Percentiles rank a stretch among this genome's conserved stretches.
Evolutionary conservation across 495 filamentous ascomycete genomes (phyloP).

Genomic region (Annulohypoxylon stygium): DNA sequence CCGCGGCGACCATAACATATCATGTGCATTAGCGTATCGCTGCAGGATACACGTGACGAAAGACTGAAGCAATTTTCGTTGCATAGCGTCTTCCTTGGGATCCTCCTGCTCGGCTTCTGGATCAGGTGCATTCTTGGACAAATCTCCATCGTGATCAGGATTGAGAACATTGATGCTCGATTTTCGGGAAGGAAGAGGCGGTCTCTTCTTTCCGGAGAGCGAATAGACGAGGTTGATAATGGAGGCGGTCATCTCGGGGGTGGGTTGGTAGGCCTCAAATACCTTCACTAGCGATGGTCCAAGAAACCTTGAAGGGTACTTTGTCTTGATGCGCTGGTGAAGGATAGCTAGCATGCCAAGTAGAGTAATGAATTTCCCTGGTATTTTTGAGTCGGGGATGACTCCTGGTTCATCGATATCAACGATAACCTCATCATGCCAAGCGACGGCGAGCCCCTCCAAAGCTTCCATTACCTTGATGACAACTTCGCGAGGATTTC

Average conservation of each 20-base stretch:
- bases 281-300: slow-evolving; percentile 88
- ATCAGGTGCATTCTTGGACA: slow-evolving; percentile 75
- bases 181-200: slow-evolving; percentile 77
- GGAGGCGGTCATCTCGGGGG: slow-evolving; percentile 76
- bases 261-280: slow-evolving; percentile 73
- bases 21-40: slow-evolving; percentile 76
- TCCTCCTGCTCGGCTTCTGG: slow-evolving; percentile 79
- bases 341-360: slow-evolving; percentile 86
- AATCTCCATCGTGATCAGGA: slow-evolving; percentile 59
- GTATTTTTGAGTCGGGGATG: slow-evolving; percentile 45
- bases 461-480: slow-evolving; percentile 84
- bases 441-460: slow-evolving; percentile 68
- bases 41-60: slow-evolving; percentile 89
- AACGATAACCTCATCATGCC: slow-evolving; percentile 62
- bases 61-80: slow-evolving; percentile 80
- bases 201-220: slow-evolving; percentile 78
- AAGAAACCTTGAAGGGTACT: slow-evolving; percentile 91
- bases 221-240: slow-evolving; percentile 81
- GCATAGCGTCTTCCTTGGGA: slow-evolving; percentile 71
- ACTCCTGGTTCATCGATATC: slow-evolving; percentile 47
- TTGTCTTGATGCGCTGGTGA: slow-evolving; percentile 88
- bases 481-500: slow-evolving; percentile 94
- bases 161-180: slow-evolving; percentile 70
- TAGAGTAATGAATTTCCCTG: slow-evolving; percentile 77
- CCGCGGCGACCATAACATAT: slow-evolving; percentile 79